Base-by-base conservation (phyloP, 345 rosid genomes). In the Eucalyptus urophylla region DNA sequence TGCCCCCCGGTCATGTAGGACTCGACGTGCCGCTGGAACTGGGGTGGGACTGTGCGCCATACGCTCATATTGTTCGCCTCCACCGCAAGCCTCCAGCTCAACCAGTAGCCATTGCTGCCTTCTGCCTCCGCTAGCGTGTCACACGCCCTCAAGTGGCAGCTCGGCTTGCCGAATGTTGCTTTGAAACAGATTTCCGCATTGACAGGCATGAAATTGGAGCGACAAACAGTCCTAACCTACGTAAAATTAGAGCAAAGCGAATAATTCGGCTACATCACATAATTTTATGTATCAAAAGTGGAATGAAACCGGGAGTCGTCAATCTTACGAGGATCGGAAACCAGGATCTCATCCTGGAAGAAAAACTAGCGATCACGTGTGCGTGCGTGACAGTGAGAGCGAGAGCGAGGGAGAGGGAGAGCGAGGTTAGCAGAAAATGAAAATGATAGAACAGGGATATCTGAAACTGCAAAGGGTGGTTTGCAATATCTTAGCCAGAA, bases 21-120 rank as follows among this genome's bases (percentile, higher is more conserved):
- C 92, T 97, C 97, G 3, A 95, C 89, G 31, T 94, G 90, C 44
- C 92, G 91, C 69, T 93, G 88, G 89, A 96, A 97, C 72, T 92
- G 94, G 3, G 91, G 17, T 3, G 99, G 98, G 15, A 96, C 99
- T 0, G 94, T 95, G 72, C 95, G 94, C 98, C 92, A 37, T 37
- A 37, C 37, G 37, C 37, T 37, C 37, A 37, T 37, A 87, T 97
- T 97, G 94, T 97, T 95, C 25, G 98, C 93, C 93, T 97, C 97
- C 91, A 94, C 94, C 4, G 92, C 98, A 87, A 97, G 40, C 91
- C 99, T 89, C 99, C 97, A 97, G 94, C 99, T 97, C 89, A 95
- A 92, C 91, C 97, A 95, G 90, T 93, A 80, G 65, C 85, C n/a
- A 8, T 43, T 65, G 14, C 58, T 7, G 62, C 25, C 62, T 10